Base-by-base conservation (phyloP, 192 early-diverging fungal species). In the Coemansia sp. region DNA sequence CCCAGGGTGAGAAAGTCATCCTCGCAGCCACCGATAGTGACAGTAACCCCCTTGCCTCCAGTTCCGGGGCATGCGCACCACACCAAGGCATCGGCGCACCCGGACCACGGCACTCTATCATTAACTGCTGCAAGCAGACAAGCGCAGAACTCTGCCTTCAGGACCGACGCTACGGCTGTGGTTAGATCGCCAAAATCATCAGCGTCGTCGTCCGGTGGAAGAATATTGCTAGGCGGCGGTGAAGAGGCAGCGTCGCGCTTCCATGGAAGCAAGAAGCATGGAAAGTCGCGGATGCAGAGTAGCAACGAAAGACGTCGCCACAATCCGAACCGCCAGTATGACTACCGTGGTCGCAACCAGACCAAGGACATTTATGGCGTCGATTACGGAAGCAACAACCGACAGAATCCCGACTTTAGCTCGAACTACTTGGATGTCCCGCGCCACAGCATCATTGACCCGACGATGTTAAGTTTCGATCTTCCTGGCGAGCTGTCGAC, bases 391-490 rank as follows among this genome's bases (percentile, higher is more conserved):
- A 36, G 33, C 55, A 57, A 57, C 55, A 57, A 34, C 34, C 54
- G 63, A 4, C 40, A 52, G 9, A 25, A 1, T 8, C 49, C 49
- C 5, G 55, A 57, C 55, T 57, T 34, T 8, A 36, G 55, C 33
- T 57, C 55, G 3, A 70, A 71, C 53, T 80, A 80, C 59, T 33
- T 67, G 45, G 79, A 81, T 38, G 5, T 81, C 20, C 74, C 79
- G 52, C 70, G 79, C 4, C 79, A 81, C 62, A 81, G 79, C 67
- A 75, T 81, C 64, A 81, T 81, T 50, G 79, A 81, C 38, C 79
- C 79, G 36, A 67, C 77, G 54, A 74, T 80, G 66, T 69, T 80
- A 40, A 80, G 69, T 59, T 74, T 74, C 41, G 77, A 80, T 33
- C 36, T 66, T n/a, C 72, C 77, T 2, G 73, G 63, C 0, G 61